Evolutionary conservation across 2,329 filamentous ascomycete genomes (phyloP).

Genomic region (Ceratocystis destructans): DNA sequence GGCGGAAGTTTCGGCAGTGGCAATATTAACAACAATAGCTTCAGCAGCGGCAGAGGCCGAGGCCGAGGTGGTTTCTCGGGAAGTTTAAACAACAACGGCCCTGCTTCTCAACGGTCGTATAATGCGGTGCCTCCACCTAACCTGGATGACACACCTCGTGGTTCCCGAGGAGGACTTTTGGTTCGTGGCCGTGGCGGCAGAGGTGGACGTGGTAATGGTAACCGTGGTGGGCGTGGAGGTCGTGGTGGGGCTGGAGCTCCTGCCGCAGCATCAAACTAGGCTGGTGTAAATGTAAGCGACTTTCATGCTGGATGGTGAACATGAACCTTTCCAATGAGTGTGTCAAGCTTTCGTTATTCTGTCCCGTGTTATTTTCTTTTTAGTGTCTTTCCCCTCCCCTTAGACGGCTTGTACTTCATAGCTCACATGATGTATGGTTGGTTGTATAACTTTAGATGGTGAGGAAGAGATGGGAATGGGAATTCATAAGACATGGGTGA

Average conservation of each 20-base stretch:
- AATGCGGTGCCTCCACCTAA: constrained; percentile 46
- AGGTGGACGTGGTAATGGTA: constrained; percentile 26
- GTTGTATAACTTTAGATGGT: neutral
- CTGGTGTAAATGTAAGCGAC: constrained; percentile 15
- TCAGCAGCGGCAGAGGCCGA: constrained; percentile 19
- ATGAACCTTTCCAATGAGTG: neutral
- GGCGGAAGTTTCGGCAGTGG: constrained; percentile 11
- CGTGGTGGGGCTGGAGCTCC: constrained; percentile 24
- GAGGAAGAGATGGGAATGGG: neutral
- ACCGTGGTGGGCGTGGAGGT: constrained; percentile 26
- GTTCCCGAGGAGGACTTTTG: constrained; percentile 23
- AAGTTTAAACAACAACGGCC: neutral
- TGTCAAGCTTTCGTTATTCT: neutral
- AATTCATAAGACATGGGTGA: neutral
- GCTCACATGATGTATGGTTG: neutral
- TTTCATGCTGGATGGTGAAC: neutral
- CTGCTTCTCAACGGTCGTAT: constrained; percentile 27
- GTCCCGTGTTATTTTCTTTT: neutral
- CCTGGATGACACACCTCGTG: constrained; percentile 35
- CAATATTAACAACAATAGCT: constrained; percentile 24
- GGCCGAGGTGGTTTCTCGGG: constrained; percentile 24
- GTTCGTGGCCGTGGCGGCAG: constrained; percentile 28
- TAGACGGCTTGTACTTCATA: neutral
- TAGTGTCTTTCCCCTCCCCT: neutral
- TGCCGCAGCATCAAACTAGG: constrained; percentile 19